Conservation (phyloP, 805 yeast genomes). For the Metschnikowia koreensis region DNA sequence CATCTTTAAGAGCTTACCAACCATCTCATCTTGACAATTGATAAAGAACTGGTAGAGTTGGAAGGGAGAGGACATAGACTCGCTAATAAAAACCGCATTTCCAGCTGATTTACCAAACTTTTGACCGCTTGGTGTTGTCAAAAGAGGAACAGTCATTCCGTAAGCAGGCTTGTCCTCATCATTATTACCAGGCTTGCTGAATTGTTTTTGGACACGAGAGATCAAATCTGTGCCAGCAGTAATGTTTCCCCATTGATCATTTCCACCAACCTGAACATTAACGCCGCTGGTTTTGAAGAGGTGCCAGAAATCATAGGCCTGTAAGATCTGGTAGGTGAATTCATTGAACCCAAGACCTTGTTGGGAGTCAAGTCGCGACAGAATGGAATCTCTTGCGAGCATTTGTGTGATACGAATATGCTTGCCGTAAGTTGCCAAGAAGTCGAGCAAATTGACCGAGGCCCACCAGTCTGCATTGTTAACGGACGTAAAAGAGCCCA, state of each 20-base stretch:
- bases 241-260: constrained; percentile 98
- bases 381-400: constrained; percentile 87
- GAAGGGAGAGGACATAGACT: constrained; percentile 71
- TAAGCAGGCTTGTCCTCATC: constrained; percentile 32
- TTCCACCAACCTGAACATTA: constrained; percentile 86
- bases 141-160: constrained; percentile 86
- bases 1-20: constrained; percentile 62
- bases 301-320: constrained; percentile 92
- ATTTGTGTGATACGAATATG: constrained; percentile 80
- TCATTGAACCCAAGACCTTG: constrained; percentile 90
- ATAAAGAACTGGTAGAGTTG: constrained; percentile 84
- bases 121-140: constrained; percentile 85
- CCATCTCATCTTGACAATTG: constrained; percentile 74
- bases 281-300: constrained; percentile 59
- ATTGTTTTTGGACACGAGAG: constrained; percentile 46
- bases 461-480: constrained; percentile 90
- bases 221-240: constrained; percentile 93
- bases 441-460: constrained; percentile 69
- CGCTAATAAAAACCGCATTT: constrained; percentile 86
- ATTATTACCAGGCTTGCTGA: neutral
- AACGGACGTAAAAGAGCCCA: constrained; percentile 43
- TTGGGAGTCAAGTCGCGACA: constrained; percentile 63
- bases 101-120: constrained; percentile 98
- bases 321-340: constrained; percentile 87
- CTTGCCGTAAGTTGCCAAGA: constrained; percentile 72